Evolutionary conservation across 345 rosid genomes (phyloP), one percentile per base, ranked within the genome.

Genomic region (Arabis alpina): DNA sequence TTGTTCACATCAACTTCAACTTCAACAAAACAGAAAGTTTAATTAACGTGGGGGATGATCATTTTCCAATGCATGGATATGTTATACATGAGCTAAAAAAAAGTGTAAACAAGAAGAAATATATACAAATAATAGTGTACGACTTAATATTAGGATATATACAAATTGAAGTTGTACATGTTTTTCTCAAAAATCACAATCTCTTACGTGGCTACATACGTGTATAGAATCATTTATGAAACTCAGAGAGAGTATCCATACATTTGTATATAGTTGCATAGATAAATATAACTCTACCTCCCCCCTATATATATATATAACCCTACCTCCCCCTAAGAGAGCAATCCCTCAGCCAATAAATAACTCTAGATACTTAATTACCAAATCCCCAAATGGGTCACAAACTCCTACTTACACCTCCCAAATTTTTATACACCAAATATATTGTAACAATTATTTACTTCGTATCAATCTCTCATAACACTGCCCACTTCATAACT

Each of bases 401-500:
- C 25, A 62, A 75, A 16, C 54, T 65, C 36, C 3, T 40, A 55
- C 43, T 25, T 6, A 64, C 56, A 37, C n/a, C 36, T 74, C 63
- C 34, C 36, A 74, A 42, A 19, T 27, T 25, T 44, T 15, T 67
- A 48, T 59, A 40, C 61, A 50, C 11, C 10, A 57, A 59, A 42
- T 69, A 64, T 40, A 27, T 75, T 45, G 55, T 55, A 54, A 36
- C 42, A 64, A 23, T 68, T 25, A 59, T 69, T 7, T 69, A 28
- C 41, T 16, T 69, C 24, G 7, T 68, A 54, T 75, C 75, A 47
- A 55, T 69, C 48, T 69, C 70, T 54, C 79, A 40, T 49, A 43
- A 24, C 47, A 66, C 71, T 12, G 73, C 75, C 11, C 27, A 63
- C 32, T 8, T 53, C 10, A 77, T 84, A 61, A 80, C 81, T 45